Evolutionary conservation across 2,329 filamentous ascomycete genomes (phyloP).

Genomic region (Diaporthe nobilis): DNA sequence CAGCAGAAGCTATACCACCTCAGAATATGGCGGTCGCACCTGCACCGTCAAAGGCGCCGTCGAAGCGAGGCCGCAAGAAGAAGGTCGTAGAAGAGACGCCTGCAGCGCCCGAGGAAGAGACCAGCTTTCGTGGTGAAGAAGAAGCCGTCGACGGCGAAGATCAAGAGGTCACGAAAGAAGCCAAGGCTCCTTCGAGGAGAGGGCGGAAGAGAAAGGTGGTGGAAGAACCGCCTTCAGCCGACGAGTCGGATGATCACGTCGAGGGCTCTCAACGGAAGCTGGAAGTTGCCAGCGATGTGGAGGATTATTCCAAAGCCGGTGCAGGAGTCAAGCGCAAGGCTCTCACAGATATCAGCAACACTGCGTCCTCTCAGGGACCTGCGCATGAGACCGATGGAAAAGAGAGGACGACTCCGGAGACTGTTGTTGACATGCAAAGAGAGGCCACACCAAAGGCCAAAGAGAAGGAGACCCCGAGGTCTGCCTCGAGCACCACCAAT

Average conservation of each 20-base stretch:
- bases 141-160: not conserved
- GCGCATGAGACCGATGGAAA: not conserved
- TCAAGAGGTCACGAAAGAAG: not conserved
- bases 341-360: constrained; percentile 40
- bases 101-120: constrained; percentile 8
- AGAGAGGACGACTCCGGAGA: not conserved
- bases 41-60: constrained; percentile 7
- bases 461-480: constrained; percentile 36
- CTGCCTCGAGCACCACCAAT: constrained; percentile 36
- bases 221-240: constrained; percentile 2
- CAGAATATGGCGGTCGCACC: not conserved
- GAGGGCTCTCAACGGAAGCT: not conserved
- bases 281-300: not conserved
- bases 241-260: not conserved
- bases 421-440: constrained; percentile 25
- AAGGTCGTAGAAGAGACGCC: constrained; percentile 23
- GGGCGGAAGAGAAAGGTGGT: constrained; percentile 37
- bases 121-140: not conserved
- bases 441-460: constrained; percentile 40
- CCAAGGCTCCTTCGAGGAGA: constrained; percentile 31
- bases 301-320: not conserved
- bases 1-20: not conserved
- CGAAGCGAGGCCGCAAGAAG: constrained; percentile 39
- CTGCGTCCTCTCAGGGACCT: not conserved
- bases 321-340: constrained; percentile 14